A percentile compares a stretch with the other conserved stretches of the same genome.
phyloP scores from a whole-genome alignment of 1,139 yeast genomes.

The Yamadazyma diospyri region DNA sequence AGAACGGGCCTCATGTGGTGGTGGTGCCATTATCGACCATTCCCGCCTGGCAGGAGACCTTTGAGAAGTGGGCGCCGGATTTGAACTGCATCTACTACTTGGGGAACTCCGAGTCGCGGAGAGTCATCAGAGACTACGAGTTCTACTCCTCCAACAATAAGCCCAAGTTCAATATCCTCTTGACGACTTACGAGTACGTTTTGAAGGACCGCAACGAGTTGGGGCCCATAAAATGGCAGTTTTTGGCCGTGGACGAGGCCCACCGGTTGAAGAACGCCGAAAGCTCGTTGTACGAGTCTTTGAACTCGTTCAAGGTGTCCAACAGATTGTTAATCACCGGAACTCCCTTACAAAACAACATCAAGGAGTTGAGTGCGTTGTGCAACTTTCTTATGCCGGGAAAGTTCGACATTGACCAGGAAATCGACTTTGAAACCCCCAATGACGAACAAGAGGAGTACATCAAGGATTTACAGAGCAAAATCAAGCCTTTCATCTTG shows the following conservation, averaged over 20 bases:
- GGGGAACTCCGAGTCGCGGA: conserved; percentile 88
- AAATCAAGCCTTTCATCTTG: conserved; percentile 86
- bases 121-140: conserved; percentile 79
- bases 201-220: conserved; percentile 80
- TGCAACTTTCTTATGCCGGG: conserved; percentile 98
- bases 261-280: conserved; percentile 94
- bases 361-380: conserved; percentile 91
- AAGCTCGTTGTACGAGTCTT: conserved; percentile 85
- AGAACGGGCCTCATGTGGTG: conserved; percentile 93
- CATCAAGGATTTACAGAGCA: conserved; percentile 77
- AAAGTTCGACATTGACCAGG: conserved; percentile 81
- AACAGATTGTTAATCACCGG: conserved; percentile 93
- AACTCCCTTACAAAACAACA: conserved; percentile 94
- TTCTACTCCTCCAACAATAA: conserved; percentile 56
- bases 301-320: conserved; percentile 75
- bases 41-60: conserved; percentile 99
- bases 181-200: conserved; percentile 95
- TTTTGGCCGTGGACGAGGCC: conserved; percentile 97
- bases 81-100: conserved; percentile 86
- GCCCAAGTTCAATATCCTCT: conserved; percentile 80
- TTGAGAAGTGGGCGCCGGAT: conserved; percentile 97
- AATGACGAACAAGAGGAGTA: conserved; percentile 83
- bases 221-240: conserved; percentile 90
- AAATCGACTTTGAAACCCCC: conserved; percentile 89
- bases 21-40: conserved; percentile 96